phyloP scores from a whole-genome alignment of 495 filamentous ascomycete genomes.

The Aspergillus sclerotiicarbonarius region DNA sequence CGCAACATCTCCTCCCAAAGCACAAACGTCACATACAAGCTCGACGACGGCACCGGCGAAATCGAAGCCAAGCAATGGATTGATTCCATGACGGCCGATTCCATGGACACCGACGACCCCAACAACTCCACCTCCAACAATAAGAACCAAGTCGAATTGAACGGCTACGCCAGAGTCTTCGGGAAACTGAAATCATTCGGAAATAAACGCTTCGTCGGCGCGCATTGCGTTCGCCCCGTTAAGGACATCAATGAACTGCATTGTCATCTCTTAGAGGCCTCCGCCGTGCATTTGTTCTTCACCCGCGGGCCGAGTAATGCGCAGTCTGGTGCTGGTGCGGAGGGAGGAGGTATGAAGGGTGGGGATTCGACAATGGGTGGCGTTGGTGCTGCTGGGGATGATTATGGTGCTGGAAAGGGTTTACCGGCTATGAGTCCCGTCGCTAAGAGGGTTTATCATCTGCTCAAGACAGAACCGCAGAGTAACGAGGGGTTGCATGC shows the following conservation, averaged over 20 bases:
- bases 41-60: slow-evolving; percentile 92
- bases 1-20: slow-evolving; percentile 80
- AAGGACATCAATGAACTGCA: slow-evolving; percentile 87
- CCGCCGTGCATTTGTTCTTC: slow-evolving; percentile 80
- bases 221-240: slow-evolving; percentile 76
- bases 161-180: slow-evolving; percentile 78
- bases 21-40: slow-evolving; percentile 85
- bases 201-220: slow-evolving; percentile 74
- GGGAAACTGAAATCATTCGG: slow-evolving; percentile 76
- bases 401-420: slow-evolving; percentile 18
- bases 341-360: slow-evolving; percentile 21
- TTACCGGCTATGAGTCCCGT: slow-evolving; percentile 51
- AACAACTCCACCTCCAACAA: slow-evolving; percentile 34
- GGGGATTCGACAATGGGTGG: slow-evolving; percentile 43
- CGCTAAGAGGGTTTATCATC: slow-evolving; percentile 66
- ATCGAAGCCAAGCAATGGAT: slow-evolving; percentile 94
- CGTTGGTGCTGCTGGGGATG: slow-evolving; percentile 39
- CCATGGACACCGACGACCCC: slow-evolving; percentile 40
- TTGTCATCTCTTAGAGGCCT: slow-evolving; percentile 85
- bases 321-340: slow-evolving; percentile 26
- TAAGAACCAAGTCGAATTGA: slow-evolving; percentile 55
- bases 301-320: slow-evolving; percentile 66
- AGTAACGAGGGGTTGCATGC: slow-evolving; percentile 79
- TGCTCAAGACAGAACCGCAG: slow-evolving; percentile 60
- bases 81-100: slow-evolving; percentile 55